Percentiles rank a stretch among this genome's conserved stretches.
phyloP scores from a whole-genome alignment of 2,329 filamentous ascomycete species.

The Fusarium goolgardi region DNA sequence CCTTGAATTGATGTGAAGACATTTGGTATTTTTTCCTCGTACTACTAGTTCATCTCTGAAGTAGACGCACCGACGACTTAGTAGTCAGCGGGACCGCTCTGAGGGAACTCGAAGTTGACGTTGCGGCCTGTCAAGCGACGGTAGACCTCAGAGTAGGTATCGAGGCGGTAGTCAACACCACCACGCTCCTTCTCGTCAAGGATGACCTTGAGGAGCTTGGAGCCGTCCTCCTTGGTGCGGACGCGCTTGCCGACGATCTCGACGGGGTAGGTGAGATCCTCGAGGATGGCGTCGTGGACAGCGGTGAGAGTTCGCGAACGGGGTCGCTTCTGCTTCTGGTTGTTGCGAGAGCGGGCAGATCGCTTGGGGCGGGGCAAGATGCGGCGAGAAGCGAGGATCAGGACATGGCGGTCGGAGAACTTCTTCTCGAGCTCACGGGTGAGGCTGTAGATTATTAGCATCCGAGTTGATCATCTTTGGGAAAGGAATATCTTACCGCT shows the following conservation, averaged over 20 bases:
- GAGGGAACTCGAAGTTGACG: constrained; percentile 99
- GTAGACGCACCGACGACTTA: constrained; percentile 63
- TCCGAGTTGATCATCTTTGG: accelerated
- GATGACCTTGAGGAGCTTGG: constrained; percentile 98
- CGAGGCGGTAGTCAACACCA: constrained; percentile 98
- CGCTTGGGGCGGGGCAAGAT: constrained; percentile 99
- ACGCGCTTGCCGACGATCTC: constrained; percentile 99
- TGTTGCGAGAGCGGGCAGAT: constrained; percentile 95
- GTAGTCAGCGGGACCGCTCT: constrained; percentile 81
- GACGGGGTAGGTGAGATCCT: constrained; percentile 98
- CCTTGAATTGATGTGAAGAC: constrained; percentile 29
- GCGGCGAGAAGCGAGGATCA: constrained; percentile 98
- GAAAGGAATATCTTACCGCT: constrained; percentile 78
- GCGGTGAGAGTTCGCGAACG: constrained; percentile 97
- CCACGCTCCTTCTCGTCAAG: constrained; percentile 99
- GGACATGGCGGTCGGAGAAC: constrained; percentile 99
- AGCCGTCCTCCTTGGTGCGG: constrained; percentile 98
- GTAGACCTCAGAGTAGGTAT: constrained; percentile 99
- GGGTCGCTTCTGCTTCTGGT: constrained; percentile 98
- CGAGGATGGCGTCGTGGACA: constrained; percentile 98
- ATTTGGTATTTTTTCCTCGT: constrained; percentile 13
- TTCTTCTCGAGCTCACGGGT: constrained; percentile 99
- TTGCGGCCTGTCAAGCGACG: constrained; percentile 95
- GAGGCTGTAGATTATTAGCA: constrained; percentile 70
- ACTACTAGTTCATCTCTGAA: constrained; percentile 33